Evolutionary conservation across 805 yeast genomes (phyloP).

Genomic region (Spathaspora boniae): DNA sequence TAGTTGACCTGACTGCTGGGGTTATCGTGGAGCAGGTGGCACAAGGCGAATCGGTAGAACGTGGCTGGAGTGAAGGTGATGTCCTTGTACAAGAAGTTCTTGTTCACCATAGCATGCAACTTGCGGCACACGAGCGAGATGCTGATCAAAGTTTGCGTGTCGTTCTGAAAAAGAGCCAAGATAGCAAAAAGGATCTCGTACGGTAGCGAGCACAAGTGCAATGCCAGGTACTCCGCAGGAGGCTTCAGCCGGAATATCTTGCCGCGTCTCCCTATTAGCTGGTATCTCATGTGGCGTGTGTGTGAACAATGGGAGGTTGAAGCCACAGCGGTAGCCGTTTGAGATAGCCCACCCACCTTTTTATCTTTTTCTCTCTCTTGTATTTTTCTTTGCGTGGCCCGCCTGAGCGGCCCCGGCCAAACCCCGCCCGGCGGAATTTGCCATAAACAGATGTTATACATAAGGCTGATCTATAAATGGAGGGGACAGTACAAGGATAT

Average conservation of each 20-base stretch:
- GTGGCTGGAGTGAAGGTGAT: constrained; percentile 24
- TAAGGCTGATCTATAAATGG: too few species aligned
- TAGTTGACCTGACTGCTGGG: constrained; percentile 21
- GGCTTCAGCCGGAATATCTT: constrained; percentile 15
- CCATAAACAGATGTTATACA: too few species aligned
- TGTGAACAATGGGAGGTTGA: too few species aligned
- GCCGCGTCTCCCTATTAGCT: constrained; percentile 37
- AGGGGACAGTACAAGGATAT: too few species aligned
- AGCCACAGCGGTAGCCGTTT: too few species aligned
- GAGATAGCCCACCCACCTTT: too few species aligned
- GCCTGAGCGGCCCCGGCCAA: too few species aligned
- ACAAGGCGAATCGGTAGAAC: constrained; percentile 34
- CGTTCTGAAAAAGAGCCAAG: constrained; percentile 21
- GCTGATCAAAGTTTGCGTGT: constrained; percentile 18
- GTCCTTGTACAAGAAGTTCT: constrained; percentile 32
- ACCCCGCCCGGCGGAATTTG: too few species aligned
- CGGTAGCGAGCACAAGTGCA: constrained; percentile 40
- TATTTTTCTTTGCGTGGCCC: too few species aligned
- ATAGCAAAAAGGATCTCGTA: constrained; percentile 39
- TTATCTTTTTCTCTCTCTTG: constrained; percentile 2
- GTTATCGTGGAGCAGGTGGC: constrained; percentile 20
- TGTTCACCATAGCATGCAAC: constrained; percentile 32
- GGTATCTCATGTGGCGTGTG: constrained; percentile 36
- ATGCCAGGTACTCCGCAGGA: constrained; percentile 20
- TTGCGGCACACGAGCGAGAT: constrained; percentile 35